Base-by-base conservation (phyloP, 2,329 filamentous ascomycete genomes). In the Arthrocladium fulminans region DNA sequence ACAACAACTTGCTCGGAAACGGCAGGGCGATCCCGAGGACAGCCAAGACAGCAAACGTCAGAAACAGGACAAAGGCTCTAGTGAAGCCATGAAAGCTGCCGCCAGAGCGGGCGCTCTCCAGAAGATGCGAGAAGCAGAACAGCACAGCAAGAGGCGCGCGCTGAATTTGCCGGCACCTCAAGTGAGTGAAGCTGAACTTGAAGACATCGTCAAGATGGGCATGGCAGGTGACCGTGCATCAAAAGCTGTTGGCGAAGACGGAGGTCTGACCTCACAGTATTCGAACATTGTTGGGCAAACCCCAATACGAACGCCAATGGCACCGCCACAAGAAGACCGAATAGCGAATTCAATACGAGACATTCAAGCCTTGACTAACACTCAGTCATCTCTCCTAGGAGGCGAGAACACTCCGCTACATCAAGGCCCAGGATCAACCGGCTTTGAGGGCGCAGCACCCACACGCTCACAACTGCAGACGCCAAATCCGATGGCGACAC, bases 191-290 rank as follows among this genome's bases (percentile, higher is more conserved):
- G 77, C 81, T 37, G 92, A 98, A 67, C 73, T 98, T 51, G 92
- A 98, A 62, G 89, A 96, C 57, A 97, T 98, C 61, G 88, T 98
- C 55, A 98, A 98, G 73, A 94, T 97, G 88, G 90, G 92, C 38
- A 86, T 94, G 77, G 80, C 88, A 51, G 92, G 90, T 30, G 88
- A 96, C 61, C 82, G 84, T 45, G 92, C 92, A 37, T 88, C 82
- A 60, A 72, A 76, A 54, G 73, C 86, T 63, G 87, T 86, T 3
- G 79, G 79, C 38, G 80, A 81, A 46, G 94, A 89, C 55, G 81
- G 88, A 61, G 88, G 89, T 3, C 73, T 98, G 39, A 78, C 97
- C 50, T 88, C 87, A 56, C 86, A 88, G 58, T 98, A 98, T 65
- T 80, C 84, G 13, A 81, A 79, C 32, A 79, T 95, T 45, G 84